Conservation (phyloP, 441 rosid species). For the Flueggea neowawraea region DNA sequence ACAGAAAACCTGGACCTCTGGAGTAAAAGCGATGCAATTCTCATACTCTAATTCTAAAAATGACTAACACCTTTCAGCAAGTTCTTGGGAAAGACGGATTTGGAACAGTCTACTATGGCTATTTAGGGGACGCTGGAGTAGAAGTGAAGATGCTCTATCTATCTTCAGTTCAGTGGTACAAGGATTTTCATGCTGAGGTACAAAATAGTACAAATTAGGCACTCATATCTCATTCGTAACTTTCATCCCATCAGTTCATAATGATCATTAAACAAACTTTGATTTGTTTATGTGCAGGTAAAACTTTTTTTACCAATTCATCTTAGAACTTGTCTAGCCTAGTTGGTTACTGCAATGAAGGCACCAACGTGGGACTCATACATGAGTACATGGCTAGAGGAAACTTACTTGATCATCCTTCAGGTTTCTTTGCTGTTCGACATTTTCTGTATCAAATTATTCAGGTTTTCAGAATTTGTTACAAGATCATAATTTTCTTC, state of each 20-base stretch:
- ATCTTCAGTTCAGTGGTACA: constrained; percentile 30
- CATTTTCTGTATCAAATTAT: too few species aligned
- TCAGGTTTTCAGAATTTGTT: too few species aligned
- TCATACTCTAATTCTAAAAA: constrained; percentile 21
- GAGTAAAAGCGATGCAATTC: constrained; percentile 15
- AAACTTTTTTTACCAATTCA: constrained; percentile 47
- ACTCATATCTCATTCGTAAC: too few species aligned
- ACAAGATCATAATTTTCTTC: too few species aligned
- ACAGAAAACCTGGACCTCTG: constrained; percentile 1
- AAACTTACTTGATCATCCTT: constrained; percentile 34
- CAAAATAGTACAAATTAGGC: too few species aligned
- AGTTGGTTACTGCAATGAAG: constrained; percentile 56
- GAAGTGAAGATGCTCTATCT: constrained; percentile 40
- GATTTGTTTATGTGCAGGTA: constrained; percentile 20
- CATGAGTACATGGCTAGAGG: constrained; percentile 60
- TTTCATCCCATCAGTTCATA: too few species aligned
- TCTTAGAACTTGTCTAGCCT: constrained; percentile 49
- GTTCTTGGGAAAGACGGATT: constrained; percentile 35
- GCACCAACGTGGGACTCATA: constrained; percentile 34
- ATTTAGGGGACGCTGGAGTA: constrained; percentile 20
- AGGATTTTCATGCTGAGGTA: constrained; percentile 30
- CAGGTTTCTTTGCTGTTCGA: constrained; percentile 26
- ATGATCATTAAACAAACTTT: not conserved
- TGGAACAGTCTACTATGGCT: constrained; percentile 33
- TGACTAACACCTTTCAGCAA: constrained; percentile 29